A percentile compares a stretch with the other conserved stretches of the same genome.
phyloP scores from a whole-genome alignment of 78 protist species.

The Dictyostelium capitatum region DNA sequence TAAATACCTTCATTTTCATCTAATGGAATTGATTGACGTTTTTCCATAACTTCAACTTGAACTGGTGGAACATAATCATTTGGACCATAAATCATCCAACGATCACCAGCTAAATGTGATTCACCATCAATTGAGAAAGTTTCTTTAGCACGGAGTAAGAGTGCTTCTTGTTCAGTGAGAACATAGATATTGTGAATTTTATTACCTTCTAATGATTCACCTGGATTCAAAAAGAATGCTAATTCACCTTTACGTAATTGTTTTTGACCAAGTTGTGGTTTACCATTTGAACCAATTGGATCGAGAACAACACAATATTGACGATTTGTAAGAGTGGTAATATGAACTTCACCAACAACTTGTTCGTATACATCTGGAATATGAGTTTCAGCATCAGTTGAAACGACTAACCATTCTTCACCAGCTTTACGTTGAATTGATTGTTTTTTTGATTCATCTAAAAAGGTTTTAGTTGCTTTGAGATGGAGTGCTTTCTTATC shows the following conservation, averaged over 20 bases:
- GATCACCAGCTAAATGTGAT: constrained; percentile 93
- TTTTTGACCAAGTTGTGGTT: constrained; percentile 87
- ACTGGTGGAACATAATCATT: constrained; percentile 93
- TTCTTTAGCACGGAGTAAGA: constrained; percentile 90
- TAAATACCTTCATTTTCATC: constrained; percentile 97
- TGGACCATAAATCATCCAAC: constrained; percentile 96
- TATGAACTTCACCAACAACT: constrained; percentile 80
- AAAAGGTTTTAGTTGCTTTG: constrained; percentile 88
- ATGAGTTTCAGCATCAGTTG: constrained; percentile 84
- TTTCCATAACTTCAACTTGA: constrained; percentile 89
- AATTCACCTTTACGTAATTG: constrained; percentile 88
- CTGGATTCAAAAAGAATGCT: constrained; percentile 94
- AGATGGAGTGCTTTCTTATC: constrained; percentile 90
- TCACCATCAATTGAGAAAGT: constrained; percentile 66
- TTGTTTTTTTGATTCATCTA: constrained; percentile 67
- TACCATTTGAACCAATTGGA: constrained; percentile 87
- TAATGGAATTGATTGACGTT: constrained; percentile 92
- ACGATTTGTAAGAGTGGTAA: constrained; percentile 90
- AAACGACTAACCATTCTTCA: constrained; percentile 94
- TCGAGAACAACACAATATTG: constrained; percentile 94
- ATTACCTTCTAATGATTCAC: constrained; percentile 88
- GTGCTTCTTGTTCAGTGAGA: constrained; percentile 93
- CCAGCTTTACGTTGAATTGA: constrained; percentile 86
- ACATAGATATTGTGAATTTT: constrained; percentile 79
- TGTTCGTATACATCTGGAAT: constrained; percentile 93